Evolutionary conservation across 1,139 yeast genomes (phyloP).

Genomic region (Scheffersomyces segobiensis): DNA sequence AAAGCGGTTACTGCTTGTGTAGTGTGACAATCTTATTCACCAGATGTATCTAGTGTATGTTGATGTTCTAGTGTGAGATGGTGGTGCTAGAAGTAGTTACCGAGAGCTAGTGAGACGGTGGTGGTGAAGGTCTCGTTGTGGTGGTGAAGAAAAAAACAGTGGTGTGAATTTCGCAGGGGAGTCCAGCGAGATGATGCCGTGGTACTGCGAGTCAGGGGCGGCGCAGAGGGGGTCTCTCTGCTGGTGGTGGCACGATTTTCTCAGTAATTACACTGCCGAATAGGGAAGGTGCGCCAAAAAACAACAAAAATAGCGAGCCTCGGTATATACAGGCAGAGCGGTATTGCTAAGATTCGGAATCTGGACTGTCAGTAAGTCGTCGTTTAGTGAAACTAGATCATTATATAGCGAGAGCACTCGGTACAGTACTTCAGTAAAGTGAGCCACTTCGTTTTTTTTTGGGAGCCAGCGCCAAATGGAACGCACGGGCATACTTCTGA

Average conservation of each 20-base stretch:
- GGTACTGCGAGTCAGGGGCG: background rate
- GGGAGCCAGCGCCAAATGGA: background rate
- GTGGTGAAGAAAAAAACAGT: constrained; percentile 2
- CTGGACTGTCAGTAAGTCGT: background rate
- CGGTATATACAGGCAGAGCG: background rate
- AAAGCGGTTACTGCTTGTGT: background rate
- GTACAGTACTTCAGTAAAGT: background rate
- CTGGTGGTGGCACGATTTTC: background rate
- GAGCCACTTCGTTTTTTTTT: background rate
- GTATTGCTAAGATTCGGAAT: constrained; percentile 4
- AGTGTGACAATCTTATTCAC: background rate
- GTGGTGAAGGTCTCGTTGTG: constrained; percentile 1
- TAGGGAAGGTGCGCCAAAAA: constrained; percentile 2
- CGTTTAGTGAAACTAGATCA: background rate
- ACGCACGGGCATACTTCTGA: background rate
- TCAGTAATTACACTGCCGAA: constrained; percentile 4
- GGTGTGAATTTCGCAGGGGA: background rate
- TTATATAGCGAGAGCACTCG: background rate
- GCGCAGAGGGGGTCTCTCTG: background rate
- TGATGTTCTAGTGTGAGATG: background rate
- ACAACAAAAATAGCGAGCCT: background rate
- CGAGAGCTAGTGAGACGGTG: constrained; percentile 2
- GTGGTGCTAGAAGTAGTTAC: background rate
- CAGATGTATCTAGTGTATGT: background rate
- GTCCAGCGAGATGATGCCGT: constrained; percentile 1